Evolutionary conservation across 2,329 filamentous ascomycete species (phyloP), one percentile per base, ranked within the genome.

Genomic region (Epichloe baconii): DNA sequence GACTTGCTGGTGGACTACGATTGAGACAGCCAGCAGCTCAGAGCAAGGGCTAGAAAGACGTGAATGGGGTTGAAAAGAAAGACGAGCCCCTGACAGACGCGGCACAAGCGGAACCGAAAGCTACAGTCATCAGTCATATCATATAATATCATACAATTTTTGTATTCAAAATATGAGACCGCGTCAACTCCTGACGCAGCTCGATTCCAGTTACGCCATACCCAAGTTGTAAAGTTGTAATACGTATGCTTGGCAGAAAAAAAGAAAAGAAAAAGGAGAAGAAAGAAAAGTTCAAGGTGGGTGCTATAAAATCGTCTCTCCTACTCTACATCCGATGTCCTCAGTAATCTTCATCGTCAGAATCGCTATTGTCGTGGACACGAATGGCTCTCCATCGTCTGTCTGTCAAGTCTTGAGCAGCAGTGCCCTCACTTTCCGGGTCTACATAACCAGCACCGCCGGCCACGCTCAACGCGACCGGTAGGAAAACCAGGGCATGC

Each of bases 371-470:
- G 45, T 91, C 86, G 57, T 93, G 85, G 2, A 85, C 81, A 52
- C 90, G 67, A 23, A 94, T 73, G 2, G 87, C 85, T 52, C 88
- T 78, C 66, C 90, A 94, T 56, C 86, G 75, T 54, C 88, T 76
- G 53, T 80, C 85, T 1, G 87, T 85, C 54, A 98, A 71, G 63
- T 97, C 91, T 62, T 95, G 88, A 62, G 94, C 89, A 21, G 97
- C 73, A 0, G 91, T 89, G 2, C 90, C 89, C 61, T 94, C 88
- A 49, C 81, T 84, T 62, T 95, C 89, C 0, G 86, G 83, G 61
- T 97, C 89, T 38, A 89, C 76, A 62, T 95, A 97, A 3, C 91
- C 90, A 58, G 84, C 79, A 1, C 93, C 93, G 17, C 93, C 93
- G 48, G 86, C 76, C 47, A 96, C 74, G 62, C 87, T 94, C 57